These are phyloP conservation scores for Pythium oligandrum DNA, from an alignment of 352 stramenopile species.

Conservation along the genomic window DNA sequence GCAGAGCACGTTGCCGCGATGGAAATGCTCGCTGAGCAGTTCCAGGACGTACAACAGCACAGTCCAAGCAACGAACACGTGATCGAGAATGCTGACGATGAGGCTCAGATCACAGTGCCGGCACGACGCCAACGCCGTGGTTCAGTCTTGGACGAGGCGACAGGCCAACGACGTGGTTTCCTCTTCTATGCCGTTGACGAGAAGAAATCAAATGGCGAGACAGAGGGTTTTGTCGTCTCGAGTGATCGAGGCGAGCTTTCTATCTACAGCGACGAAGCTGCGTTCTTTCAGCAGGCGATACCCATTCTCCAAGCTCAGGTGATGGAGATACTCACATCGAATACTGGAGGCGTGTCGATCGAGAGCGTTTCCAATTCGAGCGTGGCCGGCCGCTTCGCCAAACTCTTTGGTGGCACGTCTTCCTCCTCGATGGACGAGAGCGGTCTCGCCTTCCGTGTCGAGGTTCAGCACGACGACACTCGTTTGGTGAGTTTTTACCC, in stretches of 20 bases:
- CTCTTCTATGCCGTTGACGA: conserved; percentile 9
- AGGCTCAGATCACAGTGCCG: background rate
- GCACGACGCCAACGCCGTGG: conserved; percentile 1
- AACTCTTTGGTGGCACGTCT: conserved; percentile 1
- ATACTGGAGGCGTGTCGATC: background rate
- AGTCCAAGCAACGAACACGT: background rate
- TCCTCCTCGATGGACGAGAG: background rate
- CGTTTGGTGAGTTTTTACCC: conserved; percentile 28
- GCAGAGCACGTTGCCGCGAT: conserved; percentile 43
- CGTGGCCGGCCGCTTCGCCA: background rate
- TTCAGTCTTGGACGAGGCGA: conserved; percentile 14
- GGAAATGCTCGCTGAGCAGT: conserved; percentile 52
- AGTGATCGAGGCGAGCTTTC: conserved; percentile 22
- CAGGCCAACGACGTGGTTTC: conserved; percentile 13
- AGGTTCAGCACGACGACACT: background rate
- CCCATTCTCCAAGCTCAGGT: conserved; percentile 24
- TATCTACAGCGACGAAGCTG: conserved; percentile 44
- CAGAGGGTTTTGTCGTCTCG: conserved; percentile 31
- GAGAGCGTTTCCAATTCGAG: background rate
- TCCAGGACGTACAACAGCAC: conserved; percentile 20
- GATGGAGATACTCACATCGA: conserved; percentile 22
- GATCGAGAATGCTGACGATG: background rate
- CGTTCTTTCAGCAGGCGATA: conserved; percentile 23
- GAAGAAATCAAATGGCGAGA: background rate
- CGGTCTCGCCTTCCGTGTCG: conserved; percentile 2